Evolutionary conservation across 2,329 filamentous ascomycete genomes (phyloP), one percentile per base, ranked within the genome.

Genomic region (Monosporascus sp.): DNA sequence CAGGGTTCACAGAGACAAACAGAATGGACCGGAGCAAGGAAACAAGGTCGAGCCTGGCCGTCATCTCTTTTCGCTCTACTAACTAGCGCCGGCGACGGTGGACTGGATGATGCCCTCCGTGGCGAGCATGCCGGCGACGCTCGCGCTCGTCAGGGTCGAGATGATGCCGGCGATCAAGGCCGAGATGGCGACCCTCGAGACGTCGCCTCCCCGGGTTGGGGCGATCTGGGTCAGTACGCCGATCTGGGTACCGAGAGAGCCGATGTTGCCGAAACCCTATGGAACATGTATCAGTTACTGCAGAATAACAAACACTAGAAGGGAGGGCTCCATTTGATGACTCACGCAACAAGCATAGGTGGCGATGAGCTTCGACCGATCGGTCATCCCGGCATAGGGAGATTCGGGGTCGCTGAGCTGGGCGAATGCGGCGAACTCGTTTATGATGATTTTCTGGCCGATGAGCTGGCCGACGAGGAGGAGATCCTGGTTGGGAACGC

Each of bases 211-310:
- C 45, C 90, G 83, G 4, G 78, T 77, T 0, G 91, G 90, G 0
- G 89, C 86, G 56, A 96, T 83, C 73, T 95, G 90, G 4, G 87
- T 83, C 50, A 96, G 79, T 54, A 95, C 90, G 76, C 91, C 91
- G 56, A 96, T 94, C 73, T 96, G 91, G 52, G 91, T 93, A 68
- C 91, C 91, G 48, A 96, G 81, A 31, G 90, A 93, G 51, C 88
- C 88, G 61, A 96, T 87, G 75, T 96, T 96, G 58, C 90, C 91
- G 68, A 91, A 91, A 26, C 84, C 84, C 72, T 75, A 38, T 45
- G 2, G 47, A 41, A 41, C 26, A 44, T 7, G 53, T 46, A 62
- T 54, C 45, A 48, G 50, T 61, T 58, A 61, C 50, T 37, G 53
- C 47, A n/a, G 37, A 16, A 37, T 3, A 26, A 11, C 36, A 37